Conservation (phyloP, 1,284 basidiomycete species). For the Chalciporus sp. region DNA sequence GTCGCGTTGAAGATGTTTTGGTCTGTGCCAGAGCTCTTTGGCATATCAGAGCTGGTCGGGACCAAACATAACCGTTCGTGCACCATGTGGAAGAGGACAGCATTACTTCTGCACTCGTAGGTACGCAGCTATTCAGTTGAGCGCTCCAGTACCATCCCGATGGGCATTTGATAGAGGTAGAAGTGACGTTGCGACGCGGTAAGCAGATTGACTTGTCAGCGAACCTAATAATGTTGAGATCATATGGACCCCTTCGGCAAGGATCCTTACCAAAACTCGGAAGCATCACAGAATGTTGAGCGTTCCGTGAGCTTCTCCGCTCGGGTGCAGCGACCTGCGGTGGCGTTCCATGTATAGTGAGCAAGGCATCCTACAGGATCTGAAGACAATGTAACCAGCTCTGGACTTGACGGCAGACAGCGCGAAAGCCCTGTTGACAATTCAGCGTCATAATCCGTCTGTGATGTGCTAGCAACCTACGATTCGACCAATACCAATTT, state of each 20-base stretch:
- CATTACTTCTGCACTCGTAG: conserved; percentile 10
- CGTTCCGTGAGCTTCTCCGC: background rate
- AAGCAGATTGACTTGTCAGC: conserved; percentile 16
- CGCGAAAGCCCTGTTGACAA: conserved; percentile 13
- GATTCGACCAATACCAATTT: conserved; percentile 21
- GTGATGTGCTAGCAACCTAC: conserved; percentile 5
- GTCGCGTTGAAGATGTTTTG: background rate
- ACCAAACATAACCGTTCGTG: conserved; percentile 8
- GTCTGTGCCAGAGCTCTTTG: conserved; percentile 3
- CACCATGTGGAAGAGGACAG: conserved; percentile 2
- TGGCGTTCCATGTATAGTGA: conserved; percentile 11
- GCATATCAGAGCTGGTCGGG: conserved; percentile 14
- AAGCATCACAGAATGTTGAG: conserved; percentile 2
- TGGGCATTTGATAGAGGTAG: conserved; percentile 11
- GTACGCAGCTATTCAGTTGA: conserved; percentile 11
- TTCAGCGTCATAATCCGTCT: background rate
- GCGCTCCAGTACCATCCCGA: conserved; percentile 22
- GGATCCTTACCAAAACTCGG: conserved; percentile 19
- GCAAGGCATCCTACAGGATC: conserved; percentile 11
- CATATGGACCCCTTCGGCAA: background rate
- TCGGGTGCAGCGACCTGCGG: conserved; percentile 8
- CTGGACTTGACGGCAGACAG: conserved; percentile 17
- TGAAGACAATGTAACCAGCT: background rate
- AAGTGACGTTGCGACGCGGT: conserved; percentile 1
- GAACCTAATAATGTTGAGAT: conserved; percentile 15